phyloP scores from a whole-genome alignment of 768 basidiomycete genomes.

The Leccinum disarticulatum region DNA sequence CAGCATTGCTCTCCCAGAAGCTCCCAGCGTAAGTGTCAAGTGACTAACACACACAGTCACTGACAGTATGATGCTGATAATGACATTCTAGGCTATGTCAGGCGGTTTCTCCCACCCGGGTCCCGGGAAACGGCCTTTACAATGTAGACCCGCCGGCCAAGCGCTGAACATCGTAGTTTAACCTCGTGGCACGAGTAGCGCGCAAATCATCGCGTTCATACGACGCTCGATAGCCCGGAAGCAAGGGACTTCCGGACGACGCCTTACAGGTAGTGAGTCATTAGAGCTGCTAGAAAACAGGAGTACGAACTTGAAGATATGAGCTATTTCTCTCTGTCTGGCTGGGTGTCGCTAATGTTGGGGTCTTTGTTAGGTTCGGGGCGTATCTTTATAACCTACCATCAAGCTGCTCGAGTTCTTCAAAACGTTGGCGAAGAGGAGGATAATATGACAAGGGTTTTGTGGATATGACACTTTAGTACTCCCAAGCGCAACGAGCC shows the following conservation, averaged over 20 bases:
- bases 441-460: neutral
- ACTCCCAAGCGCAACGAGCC: conserved; percentile 10
- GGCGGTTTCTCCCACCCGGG: conserved; percentile 34
- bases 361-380: neutral
- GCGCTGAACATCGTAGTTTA: conserved; percentile 36
- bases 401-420: conserved; percentile 37
- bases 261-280: conserved; percentile 36
- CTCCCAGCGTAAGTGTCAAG: conserved; percentile 32
- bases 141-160: conserved; percentile 13
- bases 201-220: conserved; percentile 28
- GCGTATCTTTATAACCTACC: conserved; percentile 27
- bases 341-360: neutral
- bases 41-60: no score
- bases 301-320: conserved; percentile 30
- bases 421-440: conserved; percentile 25
- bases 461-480: conserved; percentile 21
- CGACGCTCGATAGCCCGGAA: conserved; percentile 14
- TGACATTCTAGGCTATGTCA: conserved; percentile 31
- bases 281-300: conserved; percentile 19
- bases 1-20: conserved; percentile 22
- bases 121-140: conserved; percentile 32
- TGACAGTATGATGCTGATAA: neutral
- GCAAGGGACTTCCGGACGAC: neutral
- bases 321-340: conserved; percentile 12
- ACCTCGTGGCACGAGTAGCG: conserved; percentile 39